Evolutionary conservation across 1,284 basidiomycete genomes (phyloP).

Genomic region (Coniferiporia weirii): DNA sequence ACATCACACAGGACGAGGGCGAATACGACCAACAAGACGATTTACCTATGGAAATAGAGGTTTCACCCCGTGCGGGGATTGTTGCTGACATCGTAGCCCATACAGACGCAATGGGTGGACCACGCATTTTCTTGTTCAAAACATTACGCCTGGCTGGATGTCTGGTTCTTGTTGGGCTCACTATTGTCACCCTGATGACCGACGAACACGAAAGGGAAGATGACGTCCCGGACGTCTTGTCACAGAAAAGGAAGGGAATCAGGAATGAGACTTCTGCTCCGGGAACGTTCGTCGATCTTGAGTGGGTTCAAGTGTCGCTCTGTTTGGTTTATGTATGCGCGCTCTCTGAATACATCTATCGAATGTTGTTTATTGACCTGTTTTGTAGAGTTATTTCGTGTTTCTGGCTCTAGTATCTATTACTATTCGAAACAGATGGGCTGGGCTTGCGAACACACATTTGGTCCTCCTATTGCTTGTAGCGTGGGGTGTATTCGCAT

Average conservation of each 20-base stretch:
- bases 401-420: constrained; percentile 31
- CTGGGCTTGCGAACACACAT: constrained; percentile 29
- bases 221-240: not conserved
- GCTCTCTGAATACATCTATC: not conserved
- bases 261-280: constrained; percentile 8
- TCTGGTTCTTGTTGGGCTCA: constrained; percentile 33
- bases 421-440: constrained; percentile 27
- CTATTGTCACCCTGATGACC: constrained; percentile 29
- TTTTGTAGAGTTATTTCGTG: constrained; percentile 24
- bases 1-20: constrained; percentile 2
- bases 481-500: constrained; percentile 42
- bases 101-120: constrained; percentile 27
- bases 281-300: constrained; percentile 14
- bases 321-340: constrained; percentile 23
- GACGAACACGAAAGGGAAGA: constrained; percentile 19
- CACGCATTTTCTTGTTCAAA: constrained; percentile 31
- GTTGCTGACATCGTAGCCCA: constrained; percentile 26
- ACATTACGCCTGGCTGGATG: constrained; percentile 33
- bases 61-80: constrained; percentile 19
- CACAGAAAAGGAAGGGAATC: constrained; percentile 17
- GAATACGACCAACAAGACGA: constrained; percentile 1
- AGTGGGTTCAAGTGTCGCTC: constrained; percentile 25
- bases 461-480: constrained; percentile 33
- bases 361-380: not conserved
- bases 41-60: constrained; percentile 5